Evolutionary conservation across 441 rosid genomes (phyloP).

Genomic region (Pelargonium australe): DNA sequence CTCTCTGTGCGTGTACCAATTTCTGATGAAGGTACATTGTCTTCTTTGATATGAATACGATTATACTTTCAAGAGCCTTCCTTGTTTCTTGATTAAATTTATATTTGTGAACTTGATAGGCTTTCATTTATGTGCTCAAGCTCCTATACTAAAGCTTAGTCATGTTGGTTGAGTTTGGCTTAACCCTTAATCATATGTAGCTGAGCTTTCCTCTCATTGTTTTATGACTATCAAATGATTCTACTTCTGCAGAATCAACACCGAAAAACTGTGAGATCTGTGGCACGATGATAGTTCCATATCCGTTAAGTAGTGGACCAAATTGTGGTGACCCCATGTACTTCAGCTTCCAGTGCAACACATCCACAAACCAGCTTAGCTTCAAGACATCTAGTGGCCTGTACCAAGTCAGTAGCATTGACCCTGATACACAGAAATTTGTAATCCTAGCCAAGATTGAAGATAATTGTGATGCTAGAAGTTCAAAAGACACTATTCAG

Average conservation of each 20-base stretch:
- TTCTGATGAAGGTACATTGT: conserved; percentile 39
- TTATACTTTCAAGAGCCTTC: background rate
- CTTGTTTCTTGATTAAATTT: background rate
- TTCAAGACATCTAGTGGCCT: conserved; percentile 29
- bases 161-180: background rate
- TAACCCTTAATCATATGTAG: background rate
- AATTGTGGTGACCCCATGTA: conserved; percentile 55
- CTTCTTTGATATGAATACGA: background rate
- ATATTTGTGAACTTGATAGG: background rate
- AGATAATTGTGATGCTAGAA: conserved; percentile 28
- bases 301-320: conserved; percentile 55
- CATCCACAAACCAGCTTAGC: conserved; percentile 35
- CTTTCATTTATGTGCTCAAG: background rate
- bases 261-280: conserved; percentile 42
- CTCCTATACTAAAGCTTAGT: background rate
- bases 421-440: conserved; percentile 30
- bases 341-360: conserved; percentile 40
- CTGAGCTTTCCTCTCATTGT: background rate
- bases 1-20: conserved; percentile 34
- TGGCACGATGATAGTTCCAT: conserved; percentile 45
- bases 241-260: conserved; percentile 34
- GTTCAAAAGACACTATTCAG: conserved; percentile 16
- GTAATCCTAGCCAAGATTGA: conserved; percentile 28
- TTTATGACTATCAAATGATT: background rate
- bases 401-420: conserved; percentile 37